Base-by-base conservation (phyloP, 192 early-diverging fungal species). In the Martensiomyces pterosporus region DNA sequence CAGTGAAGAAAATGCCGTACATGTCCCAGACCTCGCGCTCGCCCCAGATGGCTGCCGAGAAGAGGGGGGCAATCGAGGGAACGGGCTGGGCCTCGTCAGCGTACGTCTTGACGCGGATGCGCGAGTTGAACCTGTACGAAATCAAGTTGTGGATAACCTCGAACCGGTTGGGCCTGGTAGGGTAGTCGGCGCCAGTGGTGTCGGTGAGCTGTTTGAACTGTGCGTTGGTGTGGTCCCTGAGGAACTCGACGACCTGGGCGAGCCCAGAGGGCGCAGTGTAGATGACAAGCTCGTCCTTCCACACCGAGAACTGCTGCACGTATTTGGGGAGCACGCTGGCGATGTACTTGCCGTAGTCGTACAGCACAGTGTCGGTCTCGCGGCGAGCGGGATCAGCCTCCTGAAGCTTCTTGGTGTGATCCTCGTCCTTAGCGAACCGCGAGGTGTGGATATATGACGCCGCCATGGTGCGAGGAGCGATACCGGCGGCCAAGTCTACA, bases 1-100 rank as follows among this genome's bases (percentile, higher is more conserved):
- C 89, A 0, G 82, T 79, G 62, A 99, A 99, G 71, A 93, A 93
- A 37, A 99, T 82, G 44, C 96, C 96, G 57, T 84, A 99, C 96
- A 99, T 99, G 57, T 99, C 96, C 75, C 88, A 99, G 17, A 85
- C 88, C 70, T 99, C 96, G 66, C 96, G 89, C 76, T 99, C 96
- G 50, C 91, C 87, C 96, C 96, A 99, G 72, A 94, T 96, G 35
- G 92, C 94, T 27, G 84, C 80, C 49, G 73, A 81, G 76, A 80
- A 93, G 15, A 96, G 42, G 36, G 81, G 76, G 5, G 87, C 85
- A 26, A 89, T 64, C 3, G 92, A 94, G 7, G 94, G 94, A 8
- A 99, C 93, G 12, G 94, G 87, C 15, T 85, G 81, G 21, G 82
- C 80, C 70, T 99, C 96, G 48, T 84, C 88, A 12, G 89, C 85